Base-by-base conservation (phyloP, 805 yeast genomes). In the Ogataea henricii region DNA sequence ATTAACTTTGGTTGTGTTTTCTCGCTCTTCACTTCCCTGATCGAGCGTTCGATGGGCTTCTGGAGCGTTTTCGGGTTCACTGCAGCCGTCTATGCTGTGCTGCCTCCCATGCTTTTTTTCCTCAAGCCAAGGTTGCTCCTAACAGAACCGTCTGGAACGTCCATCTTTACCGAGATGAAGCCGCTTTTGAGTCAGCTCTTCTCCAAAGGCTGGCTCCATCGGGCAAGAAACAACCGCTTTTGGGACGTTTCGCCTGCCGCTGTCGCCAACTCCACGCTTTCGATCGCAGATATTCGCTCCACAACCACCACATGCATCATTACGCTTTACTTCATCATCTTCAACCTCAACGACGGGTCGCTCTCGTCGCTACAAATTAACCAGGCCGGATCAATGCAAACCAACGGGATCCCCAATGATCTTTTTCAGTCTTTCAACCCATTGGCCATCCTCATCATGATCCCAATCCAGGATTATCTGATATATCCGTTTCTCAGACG, bases 351-450 rank as follows among this genome's bases (percentile, higher is more conserved):
- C 49, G 81, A 77, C 57, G 72, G 73, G 42, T 74, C 81, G 37
- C 65, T 75, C 50, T 73, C 75, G 5, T 64, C 74, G 21, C 51
- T 64, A n/a, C 83, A 75, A 59, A 73, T 73, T 41, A 73, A 76
- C 6, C 79, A 75, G 56, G 78, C 81, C 18, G 78, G 78, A 34
- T 68, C 80, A 10, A 76, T 78, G 81, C 58, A 68, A 10, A 69
- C 77, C n/a, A 64, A 72, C 12, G 81, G 82, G 16, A 72, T 78
- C 48, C 82, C 82, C 39, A 78, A 78, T 56, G 83, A 79, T 62
- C 68, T 78, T 53, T 76, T 76, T 60, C 73, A 71, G 56, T 76
- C 77, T 47, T 76, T 78, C 62, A 78, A 78, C 54, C 81, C 82
- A 16, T 64, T 78, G 48, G 72, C 81, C 13, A 78, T 78, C 44